Evolutionary conservation across 176 grass and related monocot species (phyloP), one percentile per base, ranked within the genome.

Genomic region (Musa schizocarpa): DNA sequence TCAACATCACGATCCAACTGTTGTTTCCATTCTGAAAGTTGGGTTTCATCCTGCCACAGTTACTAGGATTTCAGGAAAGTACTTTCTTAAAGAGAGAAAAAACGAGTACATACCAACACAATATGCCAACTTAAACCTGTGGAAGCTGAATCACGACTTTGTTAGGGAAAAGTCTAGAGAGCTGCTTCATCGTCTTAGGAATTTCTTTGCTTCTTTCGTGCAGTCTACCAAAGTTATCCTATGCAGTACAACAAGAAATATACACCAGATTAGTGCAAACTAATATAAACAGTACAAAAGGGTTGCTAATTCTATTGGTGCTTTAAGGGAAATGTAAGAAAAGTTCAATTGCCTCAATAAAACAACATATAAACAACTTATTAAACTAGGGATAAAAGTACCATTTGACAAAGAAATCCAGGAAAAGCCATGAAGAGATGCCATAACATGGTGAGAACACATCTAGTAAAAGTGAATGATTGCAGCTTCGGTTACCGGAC

Each of bases 1-100:
- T 99, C 96, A 82, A 99, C 88, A 79, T 99, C 96, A 81, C 85
- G 88, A 83, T 99, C 96, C 80, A 99, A 84, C 83, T 99, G 96
- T 87, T 99, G 96, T 79, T 99, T 99, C 96, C 96, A 99, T 86
- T 93, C 88, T 34, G 80, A 81, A 67, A 99, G 91, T 82, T 89
- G 88, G 71, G 81, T 71, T 81, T 99, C 96, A 72, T 99, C 96
- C 96, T 99, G 84, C 65, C 76, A 81, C 64, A 81, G 57, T 24
- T 73, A n/a, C 68, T 80, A 24, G 13, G 24, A 50, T 93, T 62
- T 88, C 68, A 82, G 8, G 53, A 64, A 43, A 74, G 49, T 73
- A 63, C 71, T 65, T n/a, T 52, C 54, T 80, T 75, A 52, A 65
- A 50, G 67, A 22, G 51, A 26, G 58, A 69, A 27, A 73, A 73